These are phyloP conservation scores for Planoprotostelium fungivorum DNA, from an alignment of 78 protist species.

Conservation along the genomic window DNA sequence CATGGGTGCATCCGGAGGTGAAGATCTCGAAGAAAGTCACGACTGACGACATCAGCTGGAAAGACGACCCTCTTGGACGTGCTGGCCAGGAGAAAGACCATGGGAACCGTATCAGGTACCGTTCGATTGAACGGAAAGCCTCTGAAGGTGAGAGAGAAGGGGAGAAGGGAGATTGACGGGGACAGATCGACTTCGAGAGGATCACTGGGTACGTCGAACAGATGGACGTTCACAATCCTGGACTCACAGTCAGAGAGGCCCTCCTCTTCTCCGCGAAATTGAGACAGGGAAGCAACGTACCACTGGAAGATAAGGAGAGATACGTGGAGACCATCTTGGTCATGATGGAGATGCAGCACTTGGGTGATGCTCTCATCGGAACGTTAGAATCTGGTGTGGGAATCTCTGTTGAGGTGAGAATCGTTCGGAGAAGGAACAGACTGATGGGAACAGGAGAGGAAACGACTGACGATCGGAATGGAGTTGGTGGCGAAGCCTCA, in stretches of 20 bases:
- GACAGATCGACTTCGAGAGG: slow-evolving; percentile 48
- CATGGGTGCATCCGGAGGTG: slow-evolving; percentile 71
- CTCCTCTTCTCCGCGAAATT: slow-evolving; percentile 48
- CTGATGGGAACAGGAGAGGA: slow-evolving; percentile 27
- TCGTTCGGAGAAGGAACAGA: neutral
- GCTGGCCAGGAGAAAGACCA: slow-evolving; percentile 70
- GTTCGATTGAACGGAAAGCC: slow-evolving; percentile 66
- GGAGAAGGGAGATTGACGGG: too few species aligned
- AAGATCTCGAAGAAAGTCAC: neutral
- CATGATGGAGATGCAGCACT: slow-evolving; percentile 62
- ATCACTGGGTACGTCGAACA: slow-evolving; percentile 68
- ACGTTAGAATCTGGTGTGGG: slow-evolving; percentile 52
- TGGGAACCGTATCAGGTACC: slow-evolving; percentile 58
- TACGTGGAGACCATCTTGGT: slow-evolving; percentile 38
- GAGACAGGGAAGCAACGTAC: slow-evolving; percentile 29
- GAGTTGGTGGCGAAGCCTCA: slow-evolving; percentile 66
- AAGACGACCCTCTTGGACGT: slow-evolving; percentile 81
- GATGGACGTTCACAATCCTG: slow-evolving; percentile 56
- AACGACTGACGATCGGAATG: slow-evolving; percentile 54
- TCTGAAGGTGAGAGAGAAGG: too few species aligned
- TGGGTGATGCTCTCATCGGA: slow-evolving; percentile 66
- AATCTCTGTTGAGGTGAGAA: slow-evolving; percentile 38
- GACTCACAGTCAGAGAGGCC: slow-evolving; percentile 49
- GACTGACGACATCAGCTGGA: slow-evolving; percentile 18
- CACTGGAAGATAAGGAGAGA: slow-evolving; percentile 26